Percentiles rank a stretch among this genome's conserved stretches.
Conservation (phyloP, 2,329 filamentous ascomycete species). For the Trichoderma sp. region DNA sequence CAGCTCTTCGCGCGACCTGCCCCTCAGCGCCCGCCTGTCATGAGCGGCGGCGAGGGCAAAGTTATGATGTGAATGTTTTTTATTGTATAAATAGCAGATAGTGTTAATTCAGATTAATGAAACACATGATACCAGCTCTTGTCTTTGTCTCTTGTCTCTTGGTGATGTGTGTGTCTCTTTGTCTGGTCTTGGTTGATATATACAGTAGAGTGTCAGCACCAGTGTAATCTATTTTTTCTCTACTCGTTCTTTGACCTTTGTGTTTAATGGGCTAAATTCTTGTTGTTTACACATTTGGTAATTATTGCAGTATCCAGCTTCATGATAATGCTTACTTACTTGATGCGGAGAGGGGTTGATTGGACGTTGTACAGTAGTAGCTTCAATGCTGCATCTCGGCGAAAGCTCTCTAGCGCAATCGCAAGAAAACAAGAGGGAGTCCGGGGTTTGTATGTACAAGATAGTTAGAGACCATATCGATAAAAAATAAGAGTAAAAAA, state of each 20-base stretch:
- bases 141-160: background rate
- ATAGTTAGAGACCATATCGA: background rate
- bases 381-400: background rate
- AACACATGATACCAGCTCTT: background rate
- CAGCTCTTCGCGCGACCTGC: conserved; percentile 53
- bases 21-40: conserved; percentile 34
- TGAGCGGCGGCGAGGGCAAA: conserved; percentile 4
- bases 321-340: background rate
- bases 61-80: conserved; percentile 14
- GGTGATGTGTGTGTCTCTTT: too few species aligned
- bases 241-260: too few species aligned
- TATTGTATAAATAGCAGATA: conserved; percentile 15
- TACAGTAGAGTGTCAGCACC: background rate
- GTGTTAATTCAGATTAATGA: conserved; percentile 9
- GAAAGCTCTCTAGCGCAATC: conserved; percentile 1
- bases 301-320: too few species aligned
- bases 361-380: background rate
- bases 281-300: too few species aligned
- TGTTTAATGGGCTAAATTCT: too few species aligned
- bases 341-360: background rate
- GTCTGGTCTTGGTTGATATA: background rate
- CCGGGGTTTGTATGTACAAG: too few species aligned
- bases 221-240: background rate
- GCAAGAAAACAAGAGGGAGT: background rate
- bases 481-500: background rate